Evolutionary conservation across 805 yeast species (phyloP), one percentile per base, ranked within the genome.

Genomic region (Sungouiozyma intestinalis): DNA sequence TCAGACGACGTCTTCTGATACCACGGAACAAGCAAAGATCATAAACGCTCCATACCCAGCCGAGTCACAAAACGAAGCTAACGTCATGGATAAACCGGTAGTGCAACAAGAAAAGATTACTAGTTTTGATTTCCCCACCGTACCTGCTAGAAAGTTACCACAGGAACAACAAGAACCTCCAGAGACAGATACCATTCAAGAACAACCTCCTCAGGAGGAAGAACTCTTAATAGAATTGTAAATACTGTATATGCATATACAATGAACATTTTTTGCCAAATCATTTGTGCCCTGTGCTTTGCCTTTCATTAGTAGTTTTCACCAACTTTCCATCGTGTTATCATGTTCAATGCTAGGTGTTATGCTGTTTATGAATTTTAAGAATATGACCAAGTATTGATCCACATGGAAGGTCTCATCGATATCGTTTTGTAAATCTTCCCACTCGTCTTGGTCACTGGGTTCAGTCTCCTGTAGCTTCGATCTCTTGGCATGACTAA

Each of bases 341-440:
- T 92, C 98, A 62, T 90, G 94, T 65, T 90, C 95, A 43, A 92
- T 88, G 15, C 97, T 95, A 0, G 98, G 98, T 1, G 95, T 88
- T 7, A 92, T 97, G 66, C 97, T 85, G 7, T 97, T 84, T 38
- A 92, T 90, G 57, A 92, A 92, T 64, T 92, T 92, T 55, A 92
- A 71, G 60, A 92, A 92, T 14, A 90, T 81, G 32, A 92, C 72
- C 49, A 92, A 65, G 58, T 92, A 92, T 58, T 88, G 97, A 60
- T 92, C 97, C 1, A 82, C 97, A 24, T 95, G 71, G 6, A 90
- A 69, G 16, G 77, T 72, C 31, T 65, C 69, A 24, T 63, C 64
- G 2, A 62, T 63, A 20, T 61, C 66, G 7, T 52, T 54, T 42
- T 61, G 63, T 5, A 76, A 60, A 48, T 73, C 76, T 54, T 79